Evolutionary conservation across 306 rosid genomes (phyloP).

Genomic region (Potentilla sterilis): DNA sequence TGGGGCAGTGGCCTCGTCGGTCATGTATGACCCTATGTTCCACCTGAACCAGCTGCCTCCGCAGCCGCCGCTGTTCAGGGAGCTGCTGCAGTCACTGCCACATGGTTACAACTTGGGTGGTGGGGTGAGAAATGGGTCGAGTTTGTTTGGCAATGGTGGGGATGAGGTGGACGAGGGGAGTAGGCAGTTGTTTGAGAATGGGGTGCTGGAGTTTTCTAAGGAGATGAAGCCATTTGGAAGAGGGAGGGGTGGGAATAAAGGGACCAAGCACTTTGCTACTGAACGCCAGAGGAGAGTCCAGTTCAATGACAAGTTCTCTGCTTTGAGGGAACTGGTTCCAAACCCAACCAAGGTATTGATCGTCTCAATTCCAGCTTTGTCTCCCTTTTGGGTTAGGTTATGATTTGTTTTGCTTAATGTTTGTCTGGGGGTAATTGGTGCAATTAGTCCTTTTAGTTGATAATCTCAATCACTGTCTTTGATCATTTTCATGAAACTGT

Average conservation of each 20-base stretch:
- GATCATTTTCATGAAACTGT: neutral
- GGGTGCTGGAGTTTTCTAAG: slow-evolving; percentile 58
- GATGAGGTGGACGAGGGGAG: slow-evolving; percentile 63
- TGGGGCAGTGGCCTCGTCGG: slow-evolving; percentile 7
- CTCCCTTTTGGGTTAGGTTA: neutral
- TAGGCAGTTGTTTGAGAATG: slow-evolving; percentile 46
- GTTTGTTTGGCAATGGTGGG: slow-evolving; percentile 42
- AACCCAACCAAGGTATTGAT: slow-evolving; percentile 64
- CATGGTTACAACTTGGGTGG: slow-evolving; percentile 62
- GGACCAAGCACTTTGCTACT: slow-evolving; percentile 40
- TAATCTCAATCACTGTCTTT: neutral
- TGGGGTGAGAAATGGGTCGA: slow-evolving; percentile 44
- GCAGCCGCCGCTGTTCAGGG: slow-evolving; percentile 74
- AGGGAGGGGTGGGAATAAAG: slow-evolving; percentile 45
- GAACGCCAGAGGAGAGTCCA: slow-evolving; percentile 66
- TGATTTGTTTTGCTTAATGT: neutral
- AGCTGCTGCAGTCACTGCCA: slow-evolving; percentile 69
- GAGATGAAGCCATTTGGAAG: slow-evolving; percentile 45
- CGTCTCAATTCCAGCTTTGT: neutral
- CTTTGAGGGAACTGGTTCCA: slow-evolving; percentile 55
- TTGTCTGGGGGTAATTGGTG: neutral
- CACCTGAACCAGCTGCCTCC: slow-evolving; percentile 80
- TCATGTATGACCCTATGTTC: slow-evolving; percentile 59
- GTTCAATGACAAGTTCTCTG: slow-evolving; percentile 41
- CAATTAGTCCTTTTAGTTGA: neutral